A percentile compares a stretch with the other conserved stretches of the same genome.
These are phyloP conservation scores for Fusarium circinatum DNA, from an alignment of 2,329 filamentous ascomycete species.

Conservation along the genomic window DNA sequence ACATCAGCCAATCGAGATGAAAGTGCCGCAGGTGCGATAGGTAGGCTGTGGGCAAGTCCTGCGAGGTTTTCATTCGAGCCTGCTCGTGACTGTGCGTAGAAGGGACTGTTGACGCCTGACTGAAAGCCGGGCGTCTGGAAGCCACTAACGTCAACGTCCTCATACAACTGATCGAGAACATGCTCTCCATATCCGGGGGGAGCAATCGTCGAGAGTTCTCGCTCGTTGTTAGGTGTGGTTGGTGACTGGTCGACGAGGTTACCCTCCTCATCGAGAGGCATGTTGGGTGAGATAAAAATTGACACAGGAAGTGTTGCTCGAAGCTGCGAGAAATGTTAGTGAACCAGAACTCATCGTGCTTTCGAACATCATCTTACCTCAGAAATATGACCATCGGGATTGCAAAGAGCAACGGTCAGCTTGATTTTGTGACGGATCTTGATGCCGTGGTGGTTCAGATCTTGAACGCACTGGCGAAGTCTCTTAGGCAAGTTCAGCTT, in stretches of 20 bases:
- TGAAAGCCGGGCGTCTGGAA: constrained; percentile 79
- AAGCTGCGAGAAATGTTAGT: constrained; percentile 60
- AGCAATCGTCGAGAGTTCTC: constrained; percentile 72
- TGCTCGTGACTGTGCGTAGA: constrained; percentile 75
- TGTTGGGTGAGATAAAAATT: constrained; percentile 94
- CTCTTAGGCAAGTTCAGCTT: constrained; percentile 80
- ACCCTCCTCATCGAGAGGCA: constrained; percentile 88
- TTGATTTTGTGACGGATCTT: constrained; percentile 94
- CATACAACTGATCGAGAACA: constrained; percentile 88
- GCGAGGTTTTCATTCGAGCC: constrained; percentile 84
- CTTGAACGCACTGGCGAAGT: constrained; percentile 85
- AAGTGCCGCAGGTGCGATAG: constrained; percentile 61
- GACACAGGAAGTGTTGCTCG: constrained; percentile 90
- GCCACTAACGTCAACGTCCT: constrained; percentile 83
- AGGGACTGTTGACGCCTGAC: constrained; percentile 84
- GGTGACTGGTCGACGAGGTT: constrained; percentile 74
- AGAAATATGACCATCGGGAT: constrained; percentile 93
- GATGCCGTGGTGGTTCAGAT: constrained; percentile 88
- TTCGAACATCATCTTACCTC: constrained; percentile 67
- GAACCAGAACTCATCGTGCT: neutral
- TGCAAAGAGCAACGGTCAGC: constrained; percentile 89
- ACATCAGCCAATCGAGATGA: constrained; percentile 78
- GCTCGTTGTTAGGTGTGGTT: constrained; percentile 53
- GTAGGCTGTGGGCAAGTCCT: constrained; percentile 51
- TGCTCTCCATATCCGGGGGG: constrained; percentile 96